Base-by-base conservation (phyloP, 768 basidiomycete genomes). In the Suillus brevipes region DNA sequence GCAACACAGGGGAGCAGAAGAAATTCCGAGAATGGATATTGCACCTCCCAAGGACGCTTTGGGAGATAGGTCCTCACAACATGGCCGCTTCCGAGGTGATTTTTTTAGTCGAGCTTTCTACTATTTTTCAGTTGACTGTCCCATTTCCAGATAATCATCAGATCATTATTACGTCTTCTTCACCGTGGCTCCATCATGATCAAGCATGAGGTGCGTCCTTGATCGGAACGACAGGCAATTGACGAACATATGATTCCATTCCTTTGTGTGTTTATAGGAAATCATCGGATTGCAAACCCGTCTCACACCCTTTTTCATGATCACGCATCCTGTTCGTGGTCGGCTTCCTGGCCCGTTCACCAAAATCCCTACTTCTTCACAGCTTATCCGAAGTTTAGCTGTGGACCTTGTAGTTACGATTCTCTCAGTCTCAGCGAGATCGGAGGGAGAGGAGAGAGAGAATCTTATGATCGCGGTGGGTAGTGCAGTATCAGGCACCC, bases 21-120 rank as follows among this genome's bases (percentile, higher is more conserved):
- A 80, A 76, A 60, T 75, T 89, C 45, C 77, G 81, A 60, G 83
- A 83, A 25, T 97, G 95, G 94, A 68, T 94, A 20, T 74, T 83
- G 34, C 87, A 90, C 67, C 82, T 97, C 52, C 94, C 95, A 0
- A 89, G 87, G 75, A 82, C 83, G 7, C 79, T 98, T 5, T 98
- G 96, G 96, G 95, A 98, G 74, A 75, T 91, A 12, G 89, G 90
- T 4, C 76, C 75, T 12, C 84, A 76, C 61, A 85, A 92, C 72
- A 72, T 83, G 20, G 68, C 75, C 1, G 78, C 83, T 5, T 88
- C 89, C 0, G 87, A 92, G 84, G 94, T 91, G 60, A 68, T 40
- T 61, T 28, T 43, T 34, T 38, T 18, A 10, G 45, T 28, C 25
- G 8, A 36, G 58, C 4, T 52, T 57, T 52, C 38, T 31, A 4